Percentiles rank a stretch among this genome's conserved stretches.
Conservation (phyloP, 1,284 basidiomycete species). For the Pisolithus thermaeus region DNA sequence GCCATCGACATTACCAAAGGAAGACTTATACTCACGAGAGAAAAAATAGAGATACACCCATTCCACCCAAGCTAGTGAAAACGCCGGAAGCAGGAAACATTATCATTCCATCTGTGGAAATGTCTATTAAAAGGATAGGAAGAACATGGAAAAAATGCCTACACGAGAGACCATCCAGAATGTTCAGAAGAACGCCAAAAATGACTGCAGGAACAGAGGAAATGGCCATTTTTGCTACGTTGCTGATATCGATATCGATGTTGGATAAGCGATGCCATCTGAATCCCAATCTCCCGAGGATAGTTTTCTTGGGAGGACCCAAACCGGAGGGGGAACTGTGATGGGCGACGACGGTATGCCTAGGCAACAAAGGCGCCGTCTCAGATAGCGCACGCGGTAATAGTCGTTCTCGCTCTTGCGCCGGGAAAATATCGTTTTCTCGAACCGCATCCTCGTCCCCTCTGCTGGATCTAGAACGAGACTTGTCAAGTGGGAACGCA, state of each 20-base stretch:
- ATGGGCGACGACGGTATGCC: slow-evolving; percentile 2
- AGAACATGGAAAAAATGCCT: slow-evolving; percentile 27
- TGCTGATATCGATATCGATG: slow-evolving; percentile 10
- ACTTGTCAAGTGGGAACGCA: background rate
- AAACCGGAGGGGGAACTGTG: slow-evolving; percentile 10
- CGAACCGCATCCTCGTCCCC: background rate
- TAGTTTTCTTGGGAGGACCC: background rate
- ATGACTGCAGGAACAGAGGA: slow-evolving; percentile 77
- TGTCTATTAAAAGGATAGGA: background rate
- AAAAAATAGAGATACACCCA: slow-evolving; percentile 96
- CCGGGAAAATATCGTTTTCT: background rate
- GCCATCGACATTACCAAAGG: too few species aligned
- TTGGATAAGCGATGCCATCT: slow-evolving; percentile 1
- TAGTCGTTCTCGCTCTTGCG: slow-evolving; percentile 1
- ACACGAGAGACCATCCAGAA: slow-evolving; percentile 92
- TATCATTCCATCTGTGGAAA: slow-evolving; percentile 68
- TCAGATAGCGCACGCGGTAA: slow-evolving; percentile 9
- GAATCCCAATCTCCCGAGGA: background rate
- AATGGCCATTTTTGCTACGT: slow-evolving; percentile 32
- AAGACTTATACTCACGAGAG: slow-evolving; percentile 50
- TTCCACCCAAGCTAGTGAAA: slow-evolving; percentile 79
- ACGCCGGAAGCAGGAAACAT: slow-evolving; percentile 83
- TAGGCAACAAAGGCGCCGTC: slow-evolving; percentile 17
- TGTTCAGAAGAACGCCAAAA: slow-evolving; percentile 83
- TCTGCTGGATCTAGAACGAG: background rate